These are phyloP conservation scores for Starmerella etchellsii DNA, from an alignment of 805 yeast species.

Conservation along the genomic window DNA sequence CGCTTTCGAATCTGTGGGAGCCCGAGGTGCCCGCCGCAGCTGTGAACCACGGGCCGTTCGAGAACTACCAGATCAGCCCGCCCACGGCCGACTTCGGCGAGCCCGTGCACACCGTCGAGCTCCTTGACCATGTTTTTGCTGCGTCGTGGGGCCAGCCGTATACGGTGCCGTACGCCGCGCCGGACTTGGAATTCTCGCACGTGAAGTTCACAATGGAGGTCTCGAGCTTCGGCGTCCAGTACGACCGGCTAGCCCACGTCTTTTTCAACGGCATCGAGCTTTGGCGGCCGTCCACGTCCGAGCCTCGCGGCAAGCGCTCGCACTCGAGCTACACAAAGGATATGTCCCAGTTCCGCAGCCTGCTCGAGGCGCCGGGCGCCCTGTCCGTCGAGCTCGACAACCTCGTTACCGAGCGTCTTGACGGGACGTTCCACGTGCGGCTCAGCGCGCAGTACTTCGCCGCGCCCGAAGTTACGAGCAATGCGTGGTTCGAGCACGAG, in stretches of 20 bases:
- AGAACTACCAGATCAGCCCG: constrained; percentile 7
- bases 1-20: too few relatives aligned
- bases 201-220: constrained; percentile 26
- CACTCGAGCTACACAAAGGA: constrained; percentile 51
- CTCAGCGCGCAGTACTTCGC: constrained; percentile 41
- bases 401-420: constrained; percentile 35
- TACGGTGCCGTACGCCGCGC: constrained; percentile 24
- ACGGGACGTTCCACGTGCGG: constrained; percentile 47
- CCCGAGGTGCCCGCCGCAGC: too few relatives aligned
- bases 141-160: constrained; percentile 27
- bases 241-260: constrained; percentile 30
- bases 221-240: constrained; percentile 27
- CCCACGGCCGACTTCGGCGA: constrained; percentile 11
- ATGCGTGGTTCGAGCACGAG: constrained; percentile 11
- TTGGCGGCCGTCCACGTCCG: constrained; percentile 70
- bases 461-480: not conserved
- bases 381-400: constrained; percentile 55
- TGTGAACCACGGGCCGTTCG: too few relatives aligned
- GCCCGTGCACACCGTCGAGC: constrained; percentile 1
- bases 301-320: constrained; percentile 42
- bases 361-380: constrained; percentile 35
- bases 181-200: constrained; percentile 24
- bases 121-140: constrained; percentile 24
- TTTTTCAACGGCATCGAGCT: constrained; percentile 47
- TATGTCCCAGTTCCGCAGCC: constrained; percentile 39